Evolutionary conservation across 75 land plant species (phyloP), one percentile per base, ranked within the genome.

Genomic region (Cupressus sempervirens): DNA sequence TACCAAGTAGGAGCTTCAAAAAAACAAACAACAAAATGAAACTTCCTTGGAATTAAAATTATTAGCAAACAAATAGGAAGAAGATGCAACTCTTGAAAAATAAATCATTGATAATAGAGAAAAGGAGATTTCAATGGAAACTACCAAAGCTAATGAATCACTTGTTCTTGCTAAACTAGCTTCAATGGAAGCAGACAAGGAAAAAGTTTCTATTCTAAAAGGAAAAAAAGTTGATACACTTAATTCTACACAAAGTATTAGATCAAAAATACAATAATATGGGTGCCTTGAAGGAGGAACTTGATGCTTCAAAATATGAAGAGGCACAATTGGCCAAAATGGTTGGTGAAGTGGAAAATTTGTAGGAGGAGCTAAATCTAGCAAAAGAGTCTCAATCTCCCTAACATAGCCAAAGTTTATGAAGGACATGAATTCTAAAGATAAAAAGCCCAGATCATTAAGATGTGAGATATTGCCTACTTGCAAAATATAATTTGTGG

Each of bases 1-100:
- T 65, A 89, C 92, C 72, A 93, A 93, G 56, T 92, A 92, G 85
- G 91, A 93, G 62, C 88, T 95, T 15, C 84, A 84, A 62, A 88
- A 86, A 45, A 75, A 92, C 13, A 90, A 85, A 40, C 89, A 90
- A 83, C 91, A 92, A 58, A 89, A 84, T 84, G 84, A 88, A 56
- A 85, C 90, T 85, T 88, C 93, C 34, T n/a, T 90, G 80, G 89
- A 89, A 82, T 91, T 90, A 16, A 92, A 88, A 87, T 32, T 84
- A 56, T 56, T 84, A 77, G 89, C 91, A 40, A 46, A 87, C n/a
- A 73, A 92, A 34, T 89, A 86, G 76, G 89, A 83, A 83, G 87
- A 83, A 30, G 92, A 88, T 46, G 91, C 94, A 8, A 85, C 87
- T 43, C 34, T 79, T 76, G 30, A 85, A 58, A 80, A 82, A 36